phyloP scores from a whole-genome alignment of 2,329 filamentous ascomycete species.

The Didymella sp. region DNA sequence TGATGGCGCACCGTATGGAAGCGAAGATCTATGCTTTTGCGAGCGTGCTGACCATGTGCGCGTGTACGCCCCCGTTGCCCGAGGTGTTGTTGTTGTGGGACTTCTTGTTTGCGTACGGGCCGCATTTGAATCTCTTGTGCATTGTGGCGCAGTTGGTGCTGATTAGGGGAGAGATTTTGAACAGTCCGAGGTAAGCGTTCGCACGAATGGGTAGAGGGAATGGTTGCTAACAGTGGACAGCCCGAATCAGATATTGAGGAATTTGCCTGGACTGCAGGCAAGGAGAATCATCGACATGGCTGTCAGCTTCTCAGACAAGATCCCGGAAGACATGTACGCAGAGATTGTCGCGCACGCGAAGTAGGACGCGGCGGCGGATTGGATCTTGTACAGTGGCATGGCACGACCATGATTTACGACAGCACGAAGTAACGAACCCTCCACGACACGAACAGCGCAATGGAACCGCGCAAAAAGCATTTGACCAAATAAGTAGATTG shows the following conservation, averaged over 20 bases:
- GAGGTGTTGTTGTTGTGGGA: conserved; percentile 96
- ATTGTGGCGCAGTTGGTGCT: conserved; percentile 94
- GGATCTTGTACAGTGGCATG: background rate
- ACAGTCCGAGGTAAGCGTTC: conserved; percentile 74
- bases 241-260: conserved; percentile 89
- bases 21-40: conserved; percentile 97
- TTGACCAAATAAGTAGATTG: background rate
- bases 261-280: conserved; percentile 82
- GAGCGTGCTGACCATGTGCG: conserved; percentile 90
- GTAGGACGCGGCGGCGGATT: conserved; percentile 46
- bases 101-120: conserved; percentile 94
- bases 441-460: background rate
- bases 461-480: background rate
- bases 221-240: conserved; percentile 56
- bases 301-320: conserved; percentile 84
- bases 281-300: conserved; percentile 85
- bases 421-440: conserved; percentile 17
- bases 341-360: conserved; percentile 89
- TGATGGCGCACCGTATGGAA: conserved; percentile 84
- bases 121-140: conserved; percentile 93
- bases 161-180: conserved; percentile 82
- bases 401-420: conserved; percentile 9
- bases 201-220: background rate
- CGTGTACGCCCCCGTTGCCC: conserved; percentile 91
- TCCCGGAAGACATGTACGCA: conserved; percentile 87